Evolutionary conservation across 345 rosid genomes (phyloP).

Genomic region (Eucalyptus cloeziana): DNA sequence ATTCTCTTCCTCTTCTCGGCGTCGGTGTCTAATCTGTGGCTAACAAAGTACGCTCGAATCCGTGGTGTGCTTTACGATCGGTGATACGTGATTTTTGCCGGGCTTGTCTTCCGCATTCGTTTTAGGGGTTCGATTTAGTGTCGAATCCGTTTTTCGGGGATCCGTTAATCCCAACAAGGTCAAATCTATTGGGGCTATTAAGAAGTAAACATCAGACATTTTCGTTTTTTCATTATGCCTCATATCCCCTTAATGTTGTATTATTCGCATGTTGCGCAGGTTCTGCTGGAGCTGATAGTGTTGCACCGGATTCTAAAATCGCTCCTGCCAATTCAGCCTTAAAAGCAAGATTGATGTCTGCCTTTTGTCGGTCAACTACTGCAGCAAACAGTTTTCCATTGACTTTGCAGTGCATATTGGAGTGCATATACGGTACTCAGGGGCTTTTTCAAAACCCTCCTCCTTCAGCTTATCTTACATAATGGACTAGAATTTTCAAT

Average conservation of each 20-base stretch:
- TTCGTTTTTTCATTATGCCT: not conserved
- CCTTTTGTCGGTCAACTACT: slow-evolving; percentile 62
- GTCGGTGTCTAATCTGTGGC: too few species aligned
- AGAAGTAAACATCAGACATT: not conserved
- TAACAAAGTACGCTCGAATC: too few species aligned
- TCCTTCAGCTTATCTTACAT: not conserved
- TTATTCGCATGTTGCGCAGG: slow-evolving; percentile 31
- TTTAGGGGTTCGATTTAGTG: too few species aligned
- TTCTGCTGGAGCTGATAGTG: slow-evolving; percentile 37
- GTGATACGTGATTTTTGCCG: too few species aligned
- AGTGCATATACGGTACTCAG: slow-evolving; percentile 72
- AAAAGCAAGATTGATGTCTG: slow-evolving; percentile 63
- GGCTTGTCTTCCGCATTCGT: too few species aligned
- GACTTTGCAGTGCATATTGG: slow-evolving; percentile 89
- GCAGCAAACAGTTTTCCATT: slow-evolving; percentile 91
- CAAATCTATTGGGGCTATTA: not conserved
- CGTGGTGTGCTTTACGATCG: too few species aligned
- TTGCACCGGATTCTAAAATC: slow-evolving; percentile 50
- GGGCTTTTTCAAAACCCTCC: not conserved
- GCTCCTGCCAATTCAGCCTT: slow-evolving; percentile 61
- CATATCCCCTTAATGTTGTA: not conserved
- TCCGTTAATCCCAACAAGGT: too few species aligned
- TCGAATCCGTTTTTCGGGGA: too few species aligned
- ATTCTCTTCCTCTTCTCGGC: too few species aligned
- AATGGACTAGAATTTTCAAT: not conserved